Evolutionary conservation across 1,139 yeast species (phyloP).

Genomic region (Scheffersomyces quercinus): DNA sequence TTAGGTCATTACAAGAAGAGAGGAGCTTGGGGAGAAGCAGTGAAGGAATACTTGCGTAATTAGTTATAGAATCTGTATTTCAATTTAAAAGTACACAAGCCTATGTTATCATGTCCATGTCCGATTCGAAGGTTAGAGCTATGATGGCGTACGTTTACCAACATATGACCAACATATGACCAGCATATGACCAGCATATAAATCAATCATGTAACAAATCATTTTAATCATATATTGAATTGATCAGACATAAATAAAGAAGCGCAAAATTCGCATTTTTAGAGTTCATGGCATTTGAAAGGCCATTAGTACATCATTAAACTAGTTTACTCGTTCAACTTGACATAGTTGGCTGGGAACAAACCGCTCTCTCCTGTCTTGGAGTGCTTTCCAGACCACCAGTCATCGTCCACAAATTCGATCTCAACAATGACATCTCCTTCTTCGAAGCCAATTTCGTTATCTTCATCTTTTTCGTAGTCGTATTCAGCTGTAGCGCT

Average conservation of each 20-base stretch:
- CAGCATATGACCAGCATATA: too few species aligned
- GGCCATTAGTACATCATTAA: background rate
- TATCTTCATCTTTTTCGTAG: constrained; percentile 87
- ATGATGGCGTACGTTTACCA: too few species aligned
- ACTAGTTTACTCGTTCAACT: constrained; percentile 25
- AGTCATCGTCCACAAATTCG: constrained; percentile 88
- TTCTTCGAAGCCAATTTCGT: constrained; percentile 73
- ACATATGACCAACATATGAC: too few species aligned
- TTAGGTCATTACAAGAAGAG: constrained; percentile 61
- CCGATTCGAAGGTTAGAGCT: too few species aligned
- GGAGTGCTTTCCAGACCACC: constrained; percentile 88
- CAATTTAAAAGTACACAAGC: background rate
- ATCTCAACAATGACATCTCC: constrained; percentile 81
- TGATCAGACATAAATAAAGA: constrained; percentile 1
- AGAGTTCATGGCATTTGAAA: background rate
- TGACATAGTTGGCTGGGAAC: constrained; percentile 90
- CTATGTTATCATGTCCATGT: too few species aligned
- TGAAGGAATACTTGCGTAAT: constrained; percentile 40
- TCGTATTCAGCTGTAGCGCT: constrained; percentile 80
- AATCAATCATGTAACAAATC: background rate
- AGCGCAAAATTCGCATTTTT: background rate
- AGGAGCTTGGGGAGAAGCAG: constrained; percentile 67
- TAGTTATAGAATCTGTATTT: background rate
- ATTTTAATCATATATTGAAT: constrained; percentile 1
- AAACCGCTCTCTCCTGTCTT: constrained; percentile 72